Conservation (phyloP, 148 eudicot genomes). For the Hydrangea macrophylla region DNA sequence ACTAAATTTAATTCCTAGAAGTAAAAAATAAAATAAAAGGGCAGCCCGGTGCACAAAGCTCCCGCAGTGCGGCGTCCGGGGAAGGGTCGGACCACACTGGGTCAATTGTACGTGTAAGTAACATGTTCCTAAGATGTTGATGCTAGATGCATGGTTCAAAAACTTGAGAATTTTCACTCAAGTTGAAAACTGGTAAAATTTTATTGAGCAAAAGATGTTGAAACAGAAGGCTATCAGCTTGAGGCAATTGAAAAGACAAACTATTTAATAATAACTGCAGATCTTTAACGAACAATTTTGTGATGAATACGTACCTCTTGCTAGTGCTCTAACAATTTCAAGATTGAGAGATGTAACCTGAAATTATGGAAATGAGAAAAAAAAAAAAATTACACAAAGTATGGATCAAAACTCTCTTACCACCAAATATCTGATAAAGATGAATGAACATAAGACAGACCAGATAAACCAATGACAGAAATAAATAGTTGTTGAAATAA, state of each 20-base stretch:
- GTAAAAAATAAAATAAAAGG: too few species aligned
- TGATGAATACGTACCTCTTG: slow-evolving; percentile 54
- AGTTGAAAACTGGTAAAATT: not conserved
- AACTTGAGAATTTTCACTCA: not conserved
- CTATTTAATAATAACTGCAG: not conserved
- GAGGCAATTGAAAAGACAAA: not conserved
- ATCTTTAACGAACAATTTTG: not conserved
- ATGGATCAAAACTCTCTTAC: not conserved
- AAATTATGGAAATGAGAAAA: slow-evolving; percentile 10
- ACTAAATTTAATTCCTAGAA: not conserved
- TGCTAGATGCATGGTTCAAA: slow-evolving; percentile 8
- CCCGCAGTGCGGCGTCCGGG: too few species aligned
- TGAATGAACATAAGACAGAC: too few species aligned
- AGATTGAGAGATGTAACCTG: slow-evolving; percentile 91
- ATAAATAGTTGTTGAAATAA: not conserved
- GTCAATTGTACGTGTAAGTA: not conserved
- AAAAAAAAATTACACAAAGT: not conserved
- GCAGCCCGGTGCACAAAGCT: too few species aligned
- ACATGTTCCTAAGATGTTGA: not conserved
- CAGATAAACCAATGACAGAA: not conserved
- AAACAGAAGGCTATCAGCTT: not conserved
- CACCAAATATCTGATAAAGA: not conserved
- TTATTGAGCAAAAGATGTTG: not conserved
- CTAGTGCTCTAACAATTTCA: slow-evolving; percentile 91
- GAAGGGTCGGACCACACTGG: too few species aligned